Percentiles rank a stretch among this genome's conserved stretches.
Conservation (phyloP, 1,139 yeast genomes). For the Hyphopichia fennica region DNA sequence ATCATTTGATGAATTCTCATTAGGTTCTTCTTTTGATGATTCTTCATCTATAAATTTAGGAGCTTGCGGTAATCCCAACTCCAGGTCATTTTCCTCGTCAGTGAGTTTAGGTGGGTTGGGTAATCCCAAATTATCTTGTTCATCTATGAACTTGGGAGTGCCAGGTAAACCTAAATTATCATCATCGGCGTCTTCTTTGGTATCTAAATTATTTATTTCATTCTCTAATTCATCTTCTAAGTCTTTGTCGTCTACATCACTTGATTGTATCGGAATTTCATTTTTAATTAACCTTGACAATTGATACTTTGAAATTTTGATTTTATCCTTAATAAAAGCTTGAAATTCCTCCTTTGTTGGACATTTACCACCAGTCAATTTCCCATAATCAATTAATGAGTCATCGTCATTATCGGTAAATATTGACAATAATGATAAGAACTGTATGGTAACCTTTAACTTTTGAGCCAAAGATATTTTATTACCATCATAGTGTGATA, state of each 20-base stretch:
- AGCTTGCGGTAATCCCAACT: not conserved
- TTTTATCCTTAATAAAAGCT: conserved; percentile 31
- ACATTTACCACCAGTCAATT: conserved; percentile 35
- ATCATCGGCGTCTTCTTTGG: conserved; percentile 4
- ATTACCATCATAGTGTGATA: conserved; percentile 25
- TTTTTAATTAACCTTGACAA: conserved; percentile 41
- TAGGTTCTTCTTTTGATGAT: conserved; percentile 2
- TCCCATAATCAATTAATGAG: conserved; percentile 29
- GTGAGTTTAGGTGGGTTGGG: conserved; percentile 18
- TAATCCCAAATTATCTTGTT: conserved; percentile 5
- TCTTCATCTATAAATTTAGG: conserved; percentile 11
- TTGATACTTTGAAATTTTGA: conserved; percentile 40
- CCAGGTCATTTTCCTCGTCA: conserved; percentile 8
- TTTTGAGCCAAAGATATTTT: conserved; percentile 30
- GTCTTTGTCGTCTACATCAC: conserved; percentile 27
- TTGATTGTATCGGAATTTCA: conserved; percentile 25
- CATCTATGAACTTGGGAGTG: not conserved
- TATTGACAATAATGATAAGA: conserved; percentile 30
- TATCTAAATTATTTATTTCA: conserved; percentile 21
- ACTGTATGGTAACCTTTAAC: conserved; percentile 38
- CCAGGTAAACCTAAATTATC: conserved; percentile 3
- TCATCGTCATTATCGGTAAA: conserved; percentile 27
- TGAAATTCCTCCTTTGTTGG: conserved; percentile 24
- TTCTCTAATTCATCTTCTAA: conserved; percentile 26
- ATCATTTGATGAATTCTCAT: conserved; percentile 4